These are phyloP conservation scores for Citrullus amarus DNA, from an alignment of 306 rosid species.

Conservation along the genomic window DNA sequence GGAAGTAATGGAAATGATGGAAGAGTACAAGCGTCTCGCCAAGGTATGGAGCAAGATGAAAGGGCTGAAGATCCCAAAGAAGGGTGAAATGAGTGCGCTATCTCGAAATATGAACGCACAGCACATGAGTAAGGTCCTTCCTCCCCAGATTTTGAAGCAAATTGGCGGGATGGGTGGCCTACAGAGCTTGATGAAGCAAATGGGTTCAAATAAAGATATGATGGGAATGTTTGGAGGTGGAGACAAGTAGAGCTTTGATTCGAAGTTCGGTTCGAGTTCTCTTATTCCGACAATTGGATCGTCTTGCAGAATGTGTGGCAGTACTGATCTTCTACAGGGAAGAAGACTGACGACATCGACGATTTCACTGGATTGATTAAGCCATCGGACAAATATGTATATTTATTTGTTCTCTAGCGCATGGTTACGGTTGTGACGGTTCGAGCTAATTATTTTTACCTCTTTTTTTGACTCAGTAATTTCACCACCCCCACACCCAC, in stretches of 20 bases:
- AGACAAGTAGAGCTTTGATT: conserved; percentile 21
- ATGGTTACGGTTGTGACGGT: not conserved
- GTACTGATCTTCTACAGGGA: not conserved
- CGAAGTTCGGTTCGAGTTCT: not conserved
- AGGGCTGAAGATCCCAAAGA: conserved; percentile 73
- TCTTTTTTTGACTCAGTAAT: not conserved
- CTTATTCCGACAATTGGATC: not conserved
- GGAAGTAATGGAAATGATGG: conserved; percentile 78
- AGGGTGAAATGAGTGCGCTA: conserved; percentile 60
- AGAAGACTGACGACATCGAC: not conserved
- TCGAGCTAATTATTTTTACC: not conserved
- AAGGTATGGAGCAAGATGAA: conserved; percentile 75
- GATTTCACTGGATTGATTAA: conserved; percentile 2
- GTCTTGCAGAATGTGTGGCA: not conserved
- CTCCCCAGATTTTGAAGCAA: conserved; percentile 82
- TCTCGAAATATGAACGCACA: conserved; percentile 76
- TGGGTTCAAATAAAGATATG: conserved; percentile 73
- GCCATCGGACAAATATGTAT: not conserved
- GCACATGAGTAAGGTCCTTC: conserved; percentile 77
- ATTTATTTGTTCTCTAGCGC: not conserved
- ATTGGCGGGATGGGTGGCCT: conserved; percentile 77
- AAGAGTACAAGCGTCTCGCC: conserved; percentile 75
- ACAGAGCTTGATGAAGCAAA: conserved; percentile 82
- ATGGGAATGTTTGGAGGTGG: conserved; percentile 81
- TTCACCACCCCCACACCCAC: not conserved